Base-by-base conservation (phyloP, 1,139 yeast genomes). In the Pichia sp. region DNA sequence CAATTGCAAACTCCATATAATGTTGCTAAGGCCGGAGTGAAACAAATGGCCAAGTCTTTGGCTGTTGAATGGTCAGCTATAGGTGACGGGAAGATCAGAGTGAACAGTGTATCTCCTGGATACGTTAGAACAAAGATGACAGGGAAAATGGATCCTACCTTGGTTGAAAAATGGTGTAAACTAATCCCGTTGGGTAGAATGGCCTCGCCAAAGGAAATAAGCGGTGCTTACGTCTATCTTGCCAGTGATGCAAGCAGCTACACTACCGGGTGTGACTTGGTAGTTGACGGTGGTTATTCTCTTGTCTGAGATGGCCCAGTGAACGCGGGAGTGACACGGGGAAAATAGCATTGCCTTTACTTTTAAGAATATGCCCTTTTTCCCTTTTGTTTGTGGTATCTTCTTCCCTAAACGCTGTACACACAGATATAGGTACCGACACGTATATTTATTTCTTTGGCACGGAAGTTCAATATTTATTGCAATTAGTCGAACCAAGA, bases 241-340 rank as follows among this genome's bases (percentile, higher is more conserved):
- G 97, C 96, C 4, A 84, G 92, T 32, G 85, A 87, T 66, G 97
- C 97, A 4, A 81, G 92, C 43, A 80, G 92, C 10, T 90, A 80
- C 71, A 85, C 95, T 53, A 88, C 96, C 6, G 97, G 97, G 47
- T 69, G 87, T 16, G 96, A 90, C 66, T 72, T 90, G 51, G 73
- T 79, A 42, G 92, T 90, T 50, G 97, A 90, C 67, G 97, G 97
- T 61, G 97, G 96, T 49, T 90, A 90, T 76, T 67, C 53, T 30
- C 47, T 40, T 30, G 53, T 57, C 3, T 57, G 29, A 45, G 15
- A 13, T 11, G 40, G 15, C 15, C n/a, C n/a, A 4, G 10, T 11
- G 7, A 11, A 36, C 13, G 40, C 40, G 40, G 31, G 26, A 15
- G 8, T 44, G 34, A 34, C 15, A 26, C 13, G 16, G n/a, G 42